phyloP scores from a whole-genome alignment of 163 green algal genomes.

The Scenedesmus sp. region DNA sequence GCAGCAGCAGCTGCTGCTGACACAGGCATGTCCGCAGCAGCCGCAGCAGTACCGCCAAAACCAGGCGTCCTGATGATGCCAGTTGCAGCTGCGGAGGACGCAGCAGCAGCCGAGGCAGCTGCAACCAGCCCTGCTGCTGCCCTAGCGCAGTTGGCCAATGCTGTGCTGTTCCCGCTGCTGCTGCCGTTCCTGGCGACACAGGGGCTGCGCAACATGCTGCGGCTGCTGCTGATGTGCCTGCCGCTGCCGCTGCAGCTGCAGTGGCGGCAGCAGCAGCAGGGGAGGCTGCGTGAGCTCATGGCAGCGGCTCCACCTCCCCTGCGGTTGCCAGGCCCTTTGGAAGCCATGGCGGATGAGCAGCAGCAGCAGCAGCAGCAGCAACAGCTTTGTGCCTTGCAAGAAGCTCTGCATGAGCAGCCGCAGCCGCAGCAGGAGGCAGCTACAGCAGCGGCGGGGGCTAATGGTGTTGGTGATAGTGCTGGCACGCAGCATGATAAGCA shows the following conservation, averaged over 20 bases:
- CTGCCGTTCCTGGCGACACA: constrained; percentile 41
- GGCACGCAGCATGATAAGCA: too few species aligned
- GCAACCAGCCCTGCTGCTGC: too few species aligned
- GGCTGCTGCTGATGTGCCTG: constrained; percentile 32
- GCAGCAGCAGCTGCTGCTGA: not conserved
- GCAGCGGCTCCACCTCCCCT: not conserved
- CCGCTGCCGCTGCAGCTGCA: constrained; percentile 14
- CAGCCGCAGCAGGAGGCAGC: not conserved
- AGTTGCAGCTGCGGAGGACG: too few species aligned
- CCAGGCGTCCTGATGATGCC: too few species aligned
- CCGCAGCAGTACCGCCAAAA: too few species aligned
- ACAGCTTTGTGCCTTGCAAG: not conserved
- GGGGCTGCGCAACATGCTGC: constrained; percentile 28
- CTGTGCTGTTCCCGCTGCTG: constrained; percentile 50
- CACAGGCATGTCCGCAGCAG: too few species aligned
- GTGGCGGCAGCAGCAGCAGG: constrained; percentile 29
- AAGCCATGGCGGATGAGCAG: not conserved
- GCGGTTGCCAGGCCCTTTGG: too few species aligned
- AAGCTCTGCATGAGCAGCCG: not conserved
- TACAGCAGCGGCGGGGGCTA: not conserved
- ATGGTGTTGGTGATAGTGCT: too few species aligned
- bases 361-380: constrained; percentile 33
- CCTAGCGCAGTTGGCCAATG: too few species aligned
- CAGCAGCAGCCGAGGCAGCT: too few species aligned
- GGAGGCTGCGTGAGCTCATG: constrained; percentile 1